Evolutionary conservation across 129 eudicot genomes (phyloP).

Genomic region (Flaveria trinervia): DNA sequence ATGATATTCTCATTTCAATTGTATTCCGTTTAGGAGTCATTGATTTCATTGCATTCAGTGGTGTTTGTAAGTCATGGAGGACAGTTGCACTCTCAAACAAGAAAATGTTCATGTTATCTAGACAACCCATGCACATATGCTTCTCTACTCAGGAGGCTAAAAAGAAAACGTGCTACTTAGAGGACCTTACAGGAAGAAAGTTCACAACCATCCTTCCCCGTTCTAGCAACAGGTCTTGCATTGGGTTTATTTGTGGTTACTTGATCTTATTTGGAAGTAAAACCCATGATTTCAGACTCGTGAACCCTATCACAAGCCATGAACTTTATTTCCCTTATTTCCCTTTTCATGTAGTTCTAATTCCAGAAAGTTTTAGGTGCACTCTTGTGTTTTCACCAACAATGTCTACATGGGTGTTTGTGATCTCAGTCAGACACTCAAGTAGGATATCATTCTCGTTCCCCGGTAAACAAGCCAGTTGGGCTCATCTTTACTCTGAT

Average conservation of each 20-base stretch:
- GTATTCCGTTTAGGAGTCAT: slow-evolving; percentile 25
- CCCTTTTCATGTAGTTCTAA: not conserved
- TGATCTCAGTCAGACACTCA: not conserved
- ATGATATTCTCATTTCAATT: slow-evolving; percentile 8
- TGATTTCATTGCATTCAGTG: slow-evolving; percentile 26
- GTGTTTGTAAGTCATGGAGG: slow-evolving; percentile 36
- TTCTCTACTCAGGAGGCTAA: not conserved
- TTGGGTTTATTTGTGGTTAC: slow-evolving; percentile 33
- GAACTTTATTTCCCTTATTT: slow-evolving; percentile 25
- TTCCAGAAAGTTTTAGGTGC: not conserved
- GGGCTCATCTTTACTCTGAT: not conserved
- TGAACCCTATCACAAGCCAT: slow-evolving; percentile 34
- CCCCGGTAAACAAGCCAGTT: slow-evolving; percentile 12
- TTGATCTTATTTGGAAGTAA: slow-evolving; percentile 7
- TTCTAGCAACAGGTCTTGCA: slow-evolving; percentile 2
- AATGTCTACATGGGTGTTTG: slow-evolving; percentile 14
- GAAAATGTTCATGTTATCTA: not conserved
- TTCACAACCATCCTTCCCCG: slow-evolving; percentile 22
- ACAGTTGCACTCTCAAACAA: not conserved
- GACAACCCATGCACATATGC: not conserved
- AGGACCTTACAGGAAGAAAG: slow-evolving; percentile 15
- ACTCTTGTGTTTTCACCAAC: slow-evolving; percentile 24
- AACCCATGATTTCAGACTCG: slow-evolving; percentile 23
- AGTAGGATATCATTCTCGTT: not conserved
- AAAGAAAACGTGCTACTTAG: slow-evolving; percentile 4